Percentiles rank a stretch among this genome's conserved stretches.
Conservation (phyloP, 1,139 yeast genomes). For the Candida sojae region DNA sequence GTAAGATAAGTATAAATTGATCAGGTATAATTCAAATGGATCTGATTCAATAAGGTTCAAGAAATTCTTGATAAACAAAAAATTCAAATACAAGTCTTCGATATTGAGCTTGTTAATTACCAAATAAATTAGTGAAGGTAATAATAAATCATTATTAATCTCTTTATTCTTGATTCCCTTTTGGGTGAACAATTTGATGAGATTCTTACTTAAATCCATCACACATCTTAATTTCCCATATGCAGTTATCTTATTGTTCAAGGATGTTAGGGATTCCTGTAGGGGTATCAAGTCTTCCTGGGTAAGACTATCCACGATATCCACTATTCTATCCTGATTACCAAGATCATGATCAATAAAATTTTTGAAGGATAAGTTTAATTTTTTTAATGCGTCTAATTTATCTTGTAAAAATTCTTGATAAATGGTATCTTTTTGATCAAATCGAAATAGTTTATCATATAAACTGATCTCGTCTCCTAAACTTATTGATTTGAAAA, state of each 20-base stretch:
- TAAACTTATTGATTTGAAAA: slow-evolving; percentile 28
- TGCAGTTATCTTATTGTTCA: slow-evolving; percentile 29
- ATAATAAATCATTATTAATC: slow-evolving; percentile 41
- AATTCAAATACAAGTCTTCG: slow-evolving; percentile 37
- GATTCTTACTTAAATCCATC: slow-evolving; percentile 33
- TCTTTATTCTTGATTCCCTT: slow-evolving; percentile 21
- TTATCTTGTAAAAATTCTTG: slow-evolving; percentile 42
- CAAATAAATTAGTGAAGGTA: slow-evolving; percentile 42
- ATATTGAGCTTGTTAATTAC: slow-evolving; percentile 27
- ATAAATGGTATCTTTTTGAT: slow-evolving; percentile 38
- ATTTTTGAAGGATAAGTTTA: slow-evolving; percentile 29
- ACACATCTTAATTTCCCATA: slow-evolving; percentile 31
- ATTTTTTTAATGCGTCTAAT: slow-evolving; percentile 24
- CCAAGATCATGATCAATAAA: slow-evolving; percentile 27
- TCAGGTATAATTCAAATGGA: slow-evolving; percentile 21
- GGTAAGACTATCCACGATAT: slow-evolving; percentile 17
- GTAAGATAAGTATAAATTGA: slow-evolving; percentile 18
- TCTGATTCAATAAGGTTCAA: slow-evolving; percentile 36
- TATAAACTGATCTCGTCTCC: slow-evolving; percentile 35
- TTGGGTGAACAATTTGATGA: slow-evolving; percentile 27
- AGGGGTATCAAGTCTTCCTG: slow-evolving; percentile 13
- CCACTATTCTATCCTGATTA: slow-evolving; percentile 18
- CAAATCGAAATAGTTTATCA: slow-evolving; percentile 43
- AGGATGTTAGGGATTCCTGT: slow-evolving; percentile 14
- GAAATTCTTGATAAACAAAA: slow-evolving; percentile 40